phyloP scores from a whole-genome alignment of 306 rosid species.

The Arachis stenosperma region DNA sequence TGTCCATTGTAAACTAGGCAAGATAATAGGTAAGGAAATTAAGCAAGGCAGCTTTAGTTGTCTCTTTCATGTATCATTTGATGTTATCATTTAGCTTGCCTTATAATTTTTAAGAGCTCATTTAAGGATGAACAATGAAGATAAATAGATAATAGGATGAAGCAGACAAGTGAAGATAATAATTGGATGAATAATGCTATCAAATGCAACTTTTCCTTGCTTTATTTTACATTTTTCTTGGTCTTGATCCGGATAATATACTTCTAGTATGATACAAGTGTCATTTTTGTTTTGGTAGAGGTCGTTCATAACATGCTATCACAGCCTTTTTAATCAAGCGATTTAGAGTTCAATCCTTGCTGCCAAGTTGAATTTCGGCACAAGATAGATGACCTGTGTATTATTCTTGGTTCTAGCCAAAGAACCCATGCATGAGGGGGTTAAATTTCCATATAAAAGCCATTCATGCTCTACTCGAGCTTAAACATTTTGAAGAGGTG shows the following conservation, averaged over 20 bases:
- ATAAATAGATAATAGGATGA: not conserved
- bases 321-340: not conserved
- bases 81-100: constrained; percentile 17
- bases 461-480: not conserved
- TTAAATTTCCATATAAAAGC: not conserved
- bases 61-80: not conserved
- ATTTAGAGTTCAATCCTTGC: not conserved
- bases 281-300: not conserved
- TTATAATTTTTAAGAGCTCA: not conserved
- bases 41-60: not conserved
- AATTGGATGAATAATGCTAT: not conserved
- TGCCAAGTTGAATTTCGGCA: not conserved
- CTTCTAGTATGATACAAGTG: not conserved
- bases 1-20: constrained; percentile 9
- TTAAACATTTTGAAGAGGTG: not conserved
- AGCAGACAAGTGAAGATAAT: constrained; percentile 1
- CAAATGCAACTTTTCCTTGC: not conserved
- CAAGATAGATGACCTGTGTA: not conserved
- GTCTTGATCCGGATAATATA: not conserved
- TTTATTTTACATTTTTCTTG: not conserved
- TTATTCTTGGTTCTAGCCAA: not conserved
- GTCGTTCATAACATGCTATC: not conserved
- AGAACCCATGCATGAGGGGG: not conserved
- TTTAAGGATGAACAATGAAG: constrained; percentile 11
- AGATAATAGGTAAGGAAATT: constrained; percentile 5